Conservation (phyloP, 345 rosid species). For the Gossypium ekmanianum region DNA sequence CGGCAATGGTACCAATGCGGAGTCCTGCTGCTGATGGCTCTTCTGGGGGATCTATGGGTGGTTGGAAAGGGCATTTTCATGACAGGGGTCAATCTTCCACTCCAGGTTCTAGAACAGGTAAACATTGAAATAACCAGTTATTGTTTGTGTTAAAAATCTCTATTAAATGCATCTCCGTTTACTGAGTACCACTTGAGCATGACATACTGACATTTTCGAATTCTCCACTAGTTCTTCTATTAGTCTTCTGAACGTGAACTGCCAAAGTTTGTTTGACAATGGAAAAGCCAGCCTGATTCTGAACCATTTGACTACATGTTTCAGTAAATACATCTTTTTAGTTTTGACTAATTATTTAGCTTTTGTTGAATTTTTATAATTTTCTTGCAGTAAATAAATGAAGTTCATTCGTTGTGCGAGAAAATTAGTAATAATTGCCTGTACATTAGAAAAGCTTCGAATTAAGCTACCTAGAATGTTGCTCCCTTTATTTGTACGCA, state of each 20-base stretch:
- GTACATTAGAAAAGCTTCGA: not conserved
- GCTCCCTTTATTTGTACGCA: not conserved
- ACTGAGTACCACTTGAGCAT: not conserved
- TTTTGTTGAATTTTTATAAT: not conserved
- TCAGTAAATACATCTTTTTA: not conserved
- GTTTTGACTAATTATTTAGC: not conserved
- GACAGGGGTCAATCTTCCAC: constrained; percentile 67
- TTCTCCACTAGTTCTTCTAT: not conserved
- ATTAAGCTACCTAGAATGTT: not conserved
- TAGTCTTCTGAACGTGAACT: not conserved
- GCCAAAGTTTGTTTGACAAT: not conserved
- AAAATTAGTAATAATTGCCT: not conserved
- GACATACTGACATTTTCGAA: not conserved
- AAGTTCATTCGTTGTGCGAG: not conserved
- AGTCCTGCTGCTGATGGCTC: constrained; percentile 82
- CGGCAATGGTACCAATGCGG: constrained; percentile 97
- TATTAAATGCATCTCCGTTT: not conserved
- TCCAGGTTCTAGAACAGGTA: constrained; percentile 66
- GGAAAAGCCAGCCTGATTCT: not conserved
- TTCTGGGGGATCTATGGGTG: constrained; percentile 46
- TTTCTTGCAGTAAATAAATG: not conserved
- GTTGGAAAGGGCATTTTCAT: constrained; percentile 68
- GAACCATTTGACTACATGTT: not conserved
- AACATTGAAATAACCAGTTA: not conserved
- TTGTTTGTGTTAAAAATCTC: not conserved